Evolutionary conservation across 768 basidiomycete species (phyloP), one percentile per base, ranked within the genome.

Genomic region (Terana coerulea): DNA sequence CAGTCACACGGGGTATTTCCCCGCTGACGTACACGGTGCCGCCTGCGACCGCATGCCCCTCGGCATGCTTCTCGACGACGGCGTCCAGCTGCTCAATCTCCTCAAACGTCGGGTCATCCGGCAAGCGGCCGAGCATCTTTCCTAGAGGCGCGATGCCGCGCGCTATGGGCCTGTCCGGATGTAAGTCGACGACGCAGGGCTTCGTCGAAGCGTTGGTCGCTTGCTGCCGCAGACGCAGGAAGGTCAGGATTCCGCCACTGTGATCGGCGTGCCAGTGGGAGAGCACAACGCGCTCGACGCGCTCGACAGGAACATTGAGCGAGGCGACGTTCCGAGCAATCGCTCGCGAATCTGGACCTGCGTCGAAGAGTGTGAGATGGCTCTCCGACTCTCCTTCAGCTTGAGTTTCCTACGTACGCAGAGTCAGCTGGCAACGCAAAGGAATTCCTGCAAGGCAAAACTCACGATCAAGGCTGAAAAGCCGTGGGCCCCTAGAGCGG

Each of bases 381-480:
- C 72, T 60, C 51, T 65, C 49, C 35, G 72, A 64, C 25, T 49
- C 47, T 19, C 69, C 81, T 21, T 72, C 59, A 10, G 75, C 65
- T 52, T 77, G 73, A 2, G 83, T 88, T 74, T 86, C 78, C 83
- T 84, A 61, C 26, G 28, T 6, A 11, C 28, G 17, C 26, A 15
- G 6, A 14, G 9, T 1, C 3, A 34, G n/a, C n/a, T n/a, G n/a
- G n/a, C n/a, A n/a, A n/a, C n/a, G n/a, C n/a, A n/a, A n/a, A n/a
- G n/a, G n/a, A n/a, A n/a, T n/a, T n/a, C n/a, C n/a, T n/a, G n/a
- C n/a, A n/a, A n/a, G n/a, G n/a, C n/a, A 29, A 24, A 12, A 60
- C 78, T 59, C 64, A 90, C 89, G 56, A 94, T 82, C 40, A 92
- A 71, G 28, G 81, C 83, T n/a, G 89, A 79, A 59, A 93, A 86